phyloP scores from a whole-genome alignment of 1,284 basidiomycete genomes.

The Cutaneotrichosporon cutaneum region DNA sequence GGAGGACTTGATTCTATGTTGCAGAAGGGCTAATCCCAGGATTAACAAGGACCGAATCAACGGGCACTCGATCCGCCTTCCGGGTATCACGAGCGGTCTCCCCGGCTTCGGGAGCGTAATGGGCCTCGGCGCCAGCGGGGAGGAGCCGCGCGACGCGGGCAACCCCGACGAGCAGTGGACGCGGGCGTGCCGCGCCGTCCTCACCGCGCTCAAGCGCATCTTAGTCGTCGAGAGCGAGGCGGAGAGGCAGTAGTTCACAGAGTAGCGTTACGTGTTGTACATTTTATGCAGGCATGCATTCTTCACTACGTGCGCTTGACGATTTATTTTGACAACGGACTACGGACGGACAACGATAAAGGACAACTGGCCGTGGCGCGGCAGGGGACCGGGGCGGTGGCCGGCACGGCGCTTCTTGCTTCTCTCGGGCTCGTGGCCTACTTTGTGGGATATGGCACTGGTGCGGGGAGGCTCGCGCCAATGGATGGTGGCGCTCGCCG shows the following conservation, averaged over 20 bases:
- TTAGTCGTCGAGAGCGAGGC: conserved; percentile 51
- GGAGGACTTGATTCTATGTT: neutral
- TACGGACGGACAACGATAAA: neutral
- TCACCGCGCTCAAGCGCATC: conserved; percentile 75
- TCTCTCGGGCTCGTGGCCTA: neutral
- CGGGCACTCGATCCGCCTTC: conserved; percentile 80
- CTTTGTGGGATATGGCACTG: neutral
- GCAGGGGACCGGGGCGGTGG: neutral
- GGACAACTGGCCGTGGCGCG: neutral
- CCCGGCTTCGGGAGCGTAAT: conserved; percentile 47
- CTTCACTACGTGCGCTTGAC: neutral
- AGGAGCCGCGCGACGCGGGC: conserved; percentile 10
- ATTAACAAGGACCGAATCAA: conserved; percentile 94
- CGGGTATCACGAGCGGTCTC: conserved; percentile 75
- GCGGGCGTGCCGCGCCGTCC: conserved; percentile 82
- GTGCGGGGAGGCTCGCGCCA: too few species aligned
- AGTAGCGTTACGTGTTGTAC: conserved; percentile 1
- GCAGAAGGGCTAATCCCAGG: conserved; percentile 54
- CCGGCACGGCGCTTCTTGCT: neutral
- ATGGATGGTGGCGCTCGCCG: neutral
- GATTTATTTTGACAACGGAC: conserved; percentile 1
- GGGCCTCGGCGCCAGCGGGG: conserved; percentile 37
- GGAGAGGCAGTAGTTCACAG: conserved; percentile 3
- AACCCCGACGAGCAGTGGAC: conserved; percentile 86
- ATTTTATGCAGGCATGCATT: neutral